phyloP scores from a whole-genome alignment of 306 rosid genomes.

The Prunus davidiana region DNA sequence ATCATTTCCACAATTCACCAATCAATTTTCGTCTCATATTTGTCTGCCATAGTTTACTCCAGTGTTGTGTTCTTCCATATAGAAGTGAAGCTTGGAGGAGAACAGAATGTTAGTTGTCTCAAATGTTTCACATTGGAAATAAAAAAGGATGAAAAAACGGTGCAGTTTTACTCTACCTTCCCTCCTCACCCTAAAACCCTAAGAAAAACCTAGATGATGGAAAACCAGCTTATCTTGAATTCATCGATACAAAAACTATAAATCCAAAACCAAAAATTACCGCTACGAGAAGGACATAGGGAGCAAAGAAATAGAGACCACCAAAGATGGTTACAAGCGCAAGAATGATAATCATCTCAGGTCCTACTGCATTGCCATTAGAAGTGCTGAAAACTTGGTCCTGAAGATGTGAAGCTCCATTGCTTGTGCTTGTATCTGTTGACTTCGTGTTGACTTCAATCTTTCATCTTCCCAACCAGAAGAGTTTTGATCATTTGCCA shows the following conservation, averaged over 20 bases:
- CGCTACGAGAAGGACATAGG: not conserved
- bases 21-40: no score
- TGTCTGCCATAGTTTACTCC: no score
- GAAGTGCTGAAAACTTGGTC: not conserved
- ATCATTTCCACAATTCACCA: no score
- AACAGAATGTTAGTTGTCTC: no score
- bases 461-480: not conserved
- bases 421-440: not conserved
- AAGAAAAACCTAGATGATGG: no score
- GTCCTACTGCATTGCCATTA: not conserved
- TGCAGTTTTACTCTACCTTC: no score
- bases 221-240: no score
- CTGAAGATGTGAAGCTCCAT: not conserved
- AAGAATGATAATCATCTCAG: not conserved
- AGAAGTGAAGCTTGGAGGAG: no score
- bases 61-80: no score
- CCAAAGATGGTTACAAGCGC: not conserved
- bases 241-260: not conserved
- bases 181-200: no score
- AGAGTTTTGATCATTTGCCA: not conserved
- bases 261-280: not conserved
- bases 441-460: not conserved
- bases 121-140: no score
- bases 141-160: no score
- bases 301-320: not conserved